Evolutionary conservation across 1,139 yeast species (phyloP).

Genomic region (Debaryomyces fabryi): DNA sequence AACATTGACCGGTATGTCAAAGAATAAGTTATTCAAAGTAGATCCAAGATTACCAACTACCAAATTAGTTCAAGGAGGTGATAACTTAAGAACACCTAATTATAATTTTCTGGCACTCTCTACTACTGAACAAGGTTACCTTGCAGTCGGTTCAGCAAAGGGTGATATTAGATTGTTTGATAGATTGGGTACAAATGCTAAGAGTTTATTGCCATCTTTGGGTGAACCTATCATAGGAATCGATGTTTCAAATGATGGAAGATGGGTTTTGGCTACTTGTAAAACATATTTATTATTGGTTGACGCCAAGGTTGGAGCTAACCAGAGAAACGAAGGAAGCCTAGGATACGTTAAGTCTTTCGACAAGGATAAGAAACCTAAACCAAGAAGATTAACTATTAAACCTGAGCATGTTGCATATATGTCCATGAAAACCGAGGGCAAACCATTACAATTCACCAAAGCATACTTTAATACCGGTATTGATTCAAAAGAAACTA

Average conservation of each 20-base stretch:
- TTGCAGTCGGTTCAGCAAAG: constrained; percentile 73
- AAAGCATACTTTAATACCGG: constrained; percentile 80
- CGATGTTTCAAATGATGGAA: constrained; percentile 78
- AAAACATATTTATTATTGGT: constrained; percentile 66
- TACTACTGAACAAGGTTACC: constrained; percentile 71
- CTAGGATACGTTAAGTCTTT: constrained; percentile 70
- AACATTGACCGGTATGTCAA: constrained; percentile 70
- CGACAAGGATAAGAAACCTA: constrained; percentile 66
- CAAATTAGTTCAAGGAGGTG: constrained; percentile 53
- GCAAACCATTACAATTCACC: constrained; percentile 57
- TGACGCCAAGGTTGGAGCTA: constrained; percentile 64
- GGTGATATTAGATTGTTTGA: constrained; percentile 81
- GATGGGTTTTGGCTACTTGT: constrained; percentile 82
- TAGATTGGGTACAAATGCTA: constrained; percentile 71
- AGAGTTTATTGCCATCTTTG: constrained; percentile 75
- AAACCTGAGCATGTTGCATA: constrained; percentile 73
- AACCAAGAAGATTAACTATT: constrained; percentile 66
- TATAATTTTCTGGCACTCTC: constrained; percentile 63
- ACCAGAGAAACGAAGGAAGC: constrained; percentile 57
- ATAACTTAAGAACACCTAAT: constrained; percentile 53
- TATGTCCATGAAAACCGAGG: constrained; percentile 56
- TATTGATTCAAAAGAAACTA: constrained; percentile 60
- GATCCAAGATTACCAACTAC: constrained; percentile 71
- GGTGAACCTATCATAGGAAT: constrained; percentile 73
- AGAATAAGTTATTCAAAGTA: constrained; percentile 65